A percentile compares a stretch with the other conserved stretches of the same genome.
Conservation (phyloP, 257 asterid genomes). For the Fraxinus cuspidata region DNA sequence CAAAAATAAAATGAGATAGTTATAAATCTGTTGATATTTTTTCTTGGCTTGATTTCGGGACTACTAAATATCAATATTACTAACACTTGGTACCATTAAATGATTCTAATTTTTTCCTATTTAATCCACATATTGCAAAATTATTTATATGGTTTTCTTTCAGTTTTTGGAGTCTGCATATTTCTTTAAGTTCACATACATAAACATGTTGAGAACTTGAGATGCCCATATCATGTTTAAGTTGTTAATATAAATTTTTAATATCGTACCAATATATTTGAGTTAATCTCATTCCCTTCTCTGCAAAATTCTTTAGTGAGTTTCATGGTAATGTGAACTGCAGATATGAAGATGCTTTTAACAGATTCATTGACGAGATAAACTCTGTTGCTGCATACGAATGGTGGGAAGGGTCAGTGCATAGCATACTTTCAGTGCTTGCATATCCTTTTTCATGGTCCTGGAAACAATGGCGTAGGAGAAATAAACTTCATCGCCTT, state of each 20-base stretch:
- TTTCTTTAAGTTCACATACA: constrained; percentile 8
- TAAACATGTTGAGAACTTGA: constrained; percentile 11
- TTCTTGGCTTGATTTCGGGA: constrained; percentile 11
- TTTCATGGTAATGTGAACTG: constrained; percentile 21
- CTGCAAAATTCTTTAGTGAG: constrained; percentile 24
- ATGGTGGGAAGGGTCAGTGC: constrained; percentile 99
- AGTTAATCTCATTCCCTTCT: constrained; percentile 13
- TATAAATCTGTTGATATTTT: constrained; percentile 1
- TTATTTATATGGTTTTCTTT: not conserved
- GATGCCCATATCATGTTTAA: not conserved
- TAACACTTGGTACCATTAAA: constrained; percentile 18
- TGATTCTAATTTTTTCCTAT: constrained; percentile 13
- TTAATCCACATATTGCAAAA: constrained; percentile 1
- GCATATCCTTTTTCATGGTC: constrained; percentile 99
- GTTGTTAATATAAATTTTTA: not conserved
- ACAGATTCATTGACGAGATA: constrained; percentile 86
- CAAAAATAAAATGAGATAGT: not conserved
- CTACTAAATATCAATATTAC: constrained; percentile 3
- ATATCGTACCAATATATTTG: not conserved
- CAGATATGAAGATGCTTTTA: constrained; percentile 98
- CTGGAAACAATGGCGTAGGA: constrained; percentile 98
- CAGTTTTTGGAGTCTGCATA: constrained; percentile 18
- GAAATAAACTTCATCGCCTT: constrained; percentile 78
- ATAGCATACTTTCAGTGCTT: constrained; percentile 84
- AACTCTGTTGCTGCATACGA: constrained; percentile 93